phyloP scores from a whole-genome alignment of 176 grass and related monocot species.

The Raddia guianensis region DNA sequence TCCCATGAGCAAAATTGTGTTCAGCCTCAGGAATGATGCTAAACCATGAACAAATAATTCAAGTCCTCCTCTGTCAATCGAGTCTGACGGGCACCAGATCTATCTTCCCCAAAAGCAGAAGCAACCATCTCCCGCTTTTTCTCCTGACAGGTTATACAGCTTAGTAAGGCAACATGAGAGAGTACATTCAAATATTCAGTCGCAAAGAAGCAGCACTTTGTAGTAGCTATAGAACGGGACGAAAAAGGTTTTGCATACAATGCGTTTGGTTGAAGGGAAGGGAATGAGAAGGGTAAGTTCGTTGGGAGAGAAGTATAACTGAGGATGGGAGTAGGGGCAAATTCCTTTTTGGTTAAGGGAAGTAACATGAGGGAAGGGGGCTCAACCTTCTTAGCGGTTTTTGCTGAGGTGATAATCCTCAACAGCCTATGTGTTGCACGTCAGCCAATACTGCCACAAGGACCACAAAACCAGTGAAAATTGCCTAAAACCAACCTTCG shows the following conservation, averaged over 20 bases:
- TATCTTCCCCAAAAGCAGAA: constrained; percentile 93
- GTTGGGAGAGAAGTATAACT: too few species aligned
- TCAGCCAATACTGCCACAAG: too few species aligned
- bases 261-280: too few species aligned
- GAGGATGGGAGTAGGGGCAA: too few species aligned
- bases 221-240: not conserved
- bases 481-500: too few species aligned
- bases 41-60: constrained; percentile 88
- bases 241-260: not conserved
- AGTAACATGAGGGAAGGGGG: too few species aligned
- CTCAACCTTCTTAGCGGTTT: too few species aligned
- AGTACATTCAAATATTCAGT: constrained; percentile 7
- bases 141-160: constrained; percentile 53
- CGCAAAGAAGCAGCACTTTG: not conserved
- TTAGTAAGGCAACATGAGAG: constrained; percentile 26
- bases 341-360: too few species aligned
- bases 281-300: too few species aligned
- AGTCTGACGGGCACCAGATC: constrained; percentile 74
- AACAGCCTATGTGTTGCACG: too few species aligned
- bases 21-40: constrained; percentile 50
- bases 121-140: constrained; percentile 99
- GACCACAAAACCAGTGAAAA: too few species aligned
- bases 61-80: constrained; percentile 88
- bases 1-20: constrained; percentile 59
- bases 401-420: too few species aligned